Base-by-base conservation (phyloP, 2,329 filamentous ascomycete species). In the Drechslerella stenobrocha region DNA sequence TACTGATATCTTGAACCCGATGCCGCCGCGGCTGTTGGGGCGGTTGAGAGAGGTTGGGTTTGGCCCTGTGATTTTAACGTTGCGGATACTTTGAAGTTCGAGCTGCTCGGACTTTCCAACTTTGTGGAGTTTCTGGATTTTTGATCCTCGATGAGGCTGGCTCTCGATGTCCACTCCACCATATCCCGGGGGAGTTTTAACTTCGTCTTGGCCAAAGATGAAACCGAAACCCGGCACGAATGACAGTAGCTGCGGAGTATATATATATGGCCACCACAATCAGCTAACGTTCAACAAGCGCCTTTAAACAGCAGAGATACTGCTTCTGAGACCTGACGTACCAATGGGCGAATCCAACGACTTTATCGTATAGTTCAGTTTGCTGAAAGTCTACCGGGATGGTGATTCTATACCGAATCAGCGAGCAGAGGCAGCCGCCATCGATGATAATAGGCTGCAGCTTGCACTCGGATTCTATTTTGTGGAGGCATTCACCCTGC, bases 341-440 rank as follows among this genome's bases (percentile, higher is more conserved):
- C 63, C 63, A 67, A 37, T 67, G 63, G 7, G 55, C 42, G 30
- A 67, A 67, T 9, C 63, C 63, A 32, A 67, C 63, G 9, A 67
- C 37, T 18, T 67, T 40, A 5, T 60, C 22, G 23, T 60, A 67
- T 3, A 67, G 18, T 28, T 67, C 63, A 4, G 63, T 60, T 13
- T 46, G 45, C 30, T 67, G 63, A 28, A 67, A 67, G 2, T 67
- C 50, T 3, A 51, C 22, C 9, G 63, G 55, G 15, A 67, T 59
- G 8, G 15, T 48, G 6, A 67, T 60, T 11, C 37, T 42, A 28
- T 67, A 67, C 2, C 63, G 44, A 34, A 67, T 35, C 15, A 67
- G 18, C 4, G 55, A 37, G 35, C 63, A 67, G 18, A 60, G 40
- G 35, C 63, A 67, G 2, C 63, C 63, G 4, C 63, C 63, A 23